Evolutionary conservation across 2,329 filamentous ascomycete genomes (phyloP).

Genomic region (Rutstroemia sp.): DNA sequence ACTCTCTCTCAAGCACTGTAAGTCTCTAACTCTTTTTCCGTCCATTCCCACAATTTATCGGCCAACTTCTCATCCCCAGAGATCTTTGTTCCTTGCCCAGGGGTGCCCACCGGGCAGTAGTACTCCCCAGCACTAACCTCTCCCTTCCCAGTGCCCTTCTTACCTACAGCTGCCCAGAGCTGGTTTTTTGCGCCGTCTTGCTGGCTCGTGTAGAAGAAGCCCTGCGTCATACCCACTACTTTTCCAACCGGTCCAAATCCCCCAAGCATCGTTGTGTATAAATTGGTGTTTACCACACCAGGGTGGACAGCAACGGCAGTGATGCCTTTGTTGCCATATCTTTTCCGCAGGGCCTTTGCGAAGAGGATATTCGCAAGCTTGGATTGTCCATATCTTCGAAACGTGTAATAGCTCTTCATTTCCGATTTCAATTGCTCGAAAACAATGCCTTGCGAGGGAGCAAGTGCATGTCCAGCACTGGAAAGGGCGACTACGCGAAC

Average conservation of each 20-base stretch:
- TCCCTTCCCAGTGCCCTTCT: constrained; percentile 17
- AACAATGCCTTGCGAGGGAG: constrained; percentile 19
- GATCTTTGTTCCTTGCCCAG: constrained; percentile 19
- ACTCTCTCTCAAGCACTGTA: constrained; percentile 3
- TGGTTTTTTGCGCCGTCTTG: constrained; percentile 33
- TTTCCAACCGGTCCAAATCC: constrained; percentile 1
- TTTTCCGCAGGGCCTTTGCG: constrained; percentile 33
- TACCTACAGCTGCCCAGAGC: constrained; percentile 33
- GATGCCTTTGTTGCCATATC: constrained; percentile 30
- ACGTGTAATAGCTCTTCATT: constrained; percentile 1
- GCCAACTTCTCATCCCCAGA: constrained; percentile 26
- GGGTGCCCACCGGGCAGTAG: constrained; percentile 33
- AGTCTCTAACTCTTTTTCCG: constrained; percentile 24
- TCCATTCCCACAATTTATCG: constrained; percentile 30
- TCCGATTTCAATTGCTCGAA: constrained; percentile 19
- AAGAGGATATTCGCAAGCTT: constrained; percentile 43
- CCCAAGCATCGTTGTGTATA: background rate
- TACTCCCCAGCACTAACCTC: constrained; percentile 28
- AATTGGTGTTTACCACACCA: constrained; percentile 24
- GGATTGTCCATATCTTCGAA: constrained; percentile 35
- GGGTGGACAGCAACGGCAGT: constrained; percentile 35
- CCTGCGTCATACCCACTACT: background rate
- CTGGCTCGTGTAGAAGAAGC: constrained; percentile 3
- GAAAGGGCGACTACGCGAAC: constrained; percentile 10
- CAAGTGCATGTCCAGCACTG: constrained; percentile 2